Conservation (phyloP, 2,329 filamentous ascomycete species). For the Metarhizium humberi region DNA sequence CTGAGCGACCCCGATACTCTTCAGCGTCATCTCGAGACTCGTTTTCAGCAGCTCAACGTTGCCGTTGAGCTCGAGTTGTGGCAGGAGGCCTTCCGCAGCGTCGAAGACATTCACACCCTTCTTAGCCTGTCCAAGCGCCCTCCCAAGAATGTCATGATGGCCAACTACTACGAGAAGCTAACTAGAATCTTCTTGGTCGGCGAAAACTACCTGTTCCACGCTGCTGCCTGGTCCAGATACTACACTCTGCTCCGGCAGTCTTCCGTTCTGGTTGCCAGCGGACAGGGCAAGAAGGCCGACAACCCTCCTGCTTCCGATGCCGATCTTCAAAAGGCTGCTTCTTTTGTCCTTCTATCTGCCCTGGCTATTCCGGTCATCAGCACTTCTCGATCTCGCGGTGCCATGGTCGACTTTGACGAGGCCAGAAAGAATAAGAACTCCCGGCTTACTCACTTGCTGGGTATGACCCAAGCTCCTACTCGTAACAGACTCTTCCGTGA, state of each 20-base stretch:
- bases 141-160: slow-evolving; percentile 99
- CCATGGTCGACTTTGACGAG: slow-evolving; percentile 93
- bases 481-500: slow-evolving; percentile 91
- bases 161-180: slow-evolving; percentile 99
- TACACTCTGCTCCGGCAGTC: slow-evolving; percentile 94
- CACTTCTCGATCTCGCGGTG: slow-evolving; percentile 90
- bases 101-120: slow-evolving; percentile 97
- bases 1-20: slow-evolving; percentile 94
- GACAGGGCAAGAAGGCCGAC: slow-evolving; percentile 86
- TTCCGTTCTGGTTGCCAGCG: slow-evolving; percentile 69
- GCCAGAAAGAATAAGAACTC: slow-evolving; percentile 98
- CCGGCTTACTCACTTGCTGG: slow-evolving; percentile 87
- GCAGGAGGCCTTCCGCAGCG: slow-evolving; percentile 99
- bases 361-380: slow-evolving; percentile 99
- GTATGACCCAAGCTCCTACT: slow-evolving; percentile 83
- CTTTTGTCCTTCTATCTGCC: slow-evolving; percentile 89
- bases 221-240: slow-evolving; percentile 93
- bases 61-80: slow-evolving; percentile 96
- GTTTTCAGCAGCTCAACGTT: slow-evolving; percentile 97
- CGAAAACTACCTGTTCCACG: slow-evolving; percentile 99
- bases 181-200: slow-evolving; percentile 97
- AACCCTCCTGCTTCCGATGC: slow-evolving; percentile 84
- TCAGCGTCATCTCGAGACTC: slow-evolving; percentile 93
- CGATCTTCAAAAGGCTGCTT: slow-evolving; percentile 88
- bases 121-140: slow-evolving; percentile 96